Conservation (phyloP, 495 filamentous ascomycete genomes). For the Penicillium cataractarum region DNA sequence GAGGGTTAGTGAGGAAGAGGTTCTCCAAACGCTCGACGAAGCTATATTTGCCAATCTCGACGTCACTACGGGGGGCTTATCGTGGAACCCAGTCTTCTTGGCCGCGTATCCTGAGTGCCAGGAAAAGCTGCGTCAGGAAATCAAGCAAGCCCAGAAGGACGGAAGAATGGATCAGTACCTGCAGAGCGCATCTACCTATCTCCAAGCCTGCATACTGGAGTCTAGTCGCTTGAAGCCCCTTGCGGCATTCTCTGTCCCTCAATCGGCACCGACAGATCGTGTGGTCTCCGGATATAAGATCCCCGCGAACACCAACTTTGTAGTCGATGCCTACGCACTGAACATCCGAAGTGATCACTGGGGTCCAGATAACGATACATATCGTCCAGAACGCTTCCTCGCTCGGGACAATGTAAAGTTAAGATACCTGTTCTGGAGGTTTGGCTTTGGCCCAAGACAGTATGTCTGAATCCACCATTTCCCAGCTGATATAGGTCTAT, state of each 20-base stretch:
- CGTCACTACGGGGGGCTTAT: conserved; percentile 41
- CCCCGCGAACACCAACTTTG: conserved; percentile 15
- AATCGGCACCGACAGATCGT: conserved; percentile 36
- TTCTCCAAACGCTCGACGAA: too few species aligned
- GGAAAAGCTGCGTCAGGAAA: conserved; percentile 28
- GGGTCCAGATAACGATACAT: neutral
- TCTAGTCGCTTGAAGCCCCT: conserved; percentile 39
- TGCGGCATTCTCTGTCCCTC: conserved; percentile 40
- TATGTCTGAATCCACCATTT: neutral
- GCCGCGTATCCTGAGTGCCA: conserved; percentile 46
- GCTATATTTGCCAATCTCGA: conserved; percentile 50
- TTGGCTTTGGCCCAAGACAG: neutral
- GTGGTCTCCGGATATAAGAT: conserved; percentile 29
- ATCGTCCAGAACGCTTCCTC: neutral
- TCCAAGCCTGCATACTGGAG: conserved; percentile 38
- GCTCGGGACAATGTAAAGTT: neutral
- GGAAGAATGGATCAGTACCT: conserved; percentile 22
- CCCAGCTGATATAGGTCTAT: neutral
- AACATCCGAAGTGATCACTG: neutral
- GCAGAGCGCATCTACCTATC: conserved; percentile 21
- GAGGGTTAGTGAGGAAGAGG: too few species aligned
- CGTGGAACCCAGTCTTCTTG: conserved; percentile 45
- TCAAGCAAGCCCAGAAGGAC: conserved; percentile 7
- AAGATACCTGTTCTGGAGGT: neutral
- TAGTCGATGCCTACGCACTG: neutral